phyloP scores from a whole-genome alignment of 768 basidiomycete genomes.

The Rhodotorula sphaerocarpa region DNA sequence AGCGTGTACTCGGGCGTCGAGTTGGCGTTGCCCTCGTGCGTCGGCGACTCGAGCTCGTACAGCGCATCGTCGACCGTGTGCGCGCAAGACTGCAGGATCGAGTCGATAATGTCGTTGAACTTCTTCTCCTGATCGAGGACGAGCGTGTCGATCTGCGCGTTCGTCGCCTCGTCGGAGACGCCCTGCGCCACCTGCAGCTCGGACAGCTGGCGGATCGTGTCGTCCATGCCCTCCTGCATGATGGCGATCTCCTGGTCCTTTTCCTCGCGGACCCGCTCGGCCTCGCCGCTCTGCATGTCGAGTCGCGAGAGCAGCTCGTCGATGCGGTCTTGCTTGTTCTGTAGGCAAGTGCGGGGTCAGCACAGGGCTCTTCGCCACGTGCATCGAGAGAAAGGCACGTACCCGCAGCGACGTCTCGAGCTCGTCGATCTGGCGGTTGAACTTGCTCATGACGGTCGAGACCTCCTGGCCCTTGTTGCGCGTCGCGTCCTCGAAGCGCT shows the following conservation, averaged over 20 bases:
- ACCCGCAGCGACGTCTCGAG: slow-evolving; percentile 92
- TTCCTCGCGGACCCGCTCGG: slow-evolving; percentile 79
- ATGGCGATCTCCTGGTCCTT: slow-evolving; percentile 96
- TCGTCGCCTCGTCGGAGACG: slow-evolving; percentile 76
- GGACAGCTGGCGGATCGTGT: slow-evolving; percentile 74
- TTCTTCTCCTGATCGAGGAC: slow-evolving; percentile 97
- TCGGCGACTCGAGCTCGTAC: slow-evolving; percentile 94
- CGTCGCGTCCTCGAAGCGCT: slow-evolving; percentile 89
- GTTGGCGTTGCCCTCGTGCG: slow-evolving; percentile 85
- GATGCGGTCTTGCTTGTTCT: slow-evolving; percentile 94
- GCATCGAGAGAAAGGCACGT: slow-evolving; percentile 39
- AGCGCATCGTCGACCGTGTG: slow-evolving; percentile 95
- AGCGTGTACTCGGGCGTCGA: slow-evolving; percentile 98
- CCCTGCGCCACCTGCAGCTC: slow-evolving; percentile 80
- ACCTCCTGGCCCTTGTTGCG: slow-evolving; percentile 90
- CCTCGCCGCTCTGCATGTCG: slow-evolving; percentile 61
- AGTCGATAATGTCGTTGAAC: slow-evolving; percentile 95
- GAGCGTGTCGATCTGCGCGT: slow-evolving; percentile 93
- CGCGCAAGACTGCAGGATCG: slow-evolving; percentile 89
- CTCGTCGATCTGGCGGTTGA: slow-evolving; percentile 90
- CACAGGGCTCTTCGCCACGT: neutral
- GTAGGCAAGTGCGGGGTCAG: neutral
- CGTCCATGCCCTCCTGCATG: slow-evolving; percentile 90
- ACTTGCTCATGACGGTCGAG: slow-evolving; percentile 74
- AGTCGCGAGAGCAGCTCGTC: slow-evolving; percentile 81